Conservation (phyloP, 495 filamentous ascomycete genomes). For the Letharia lupina region DNA sequence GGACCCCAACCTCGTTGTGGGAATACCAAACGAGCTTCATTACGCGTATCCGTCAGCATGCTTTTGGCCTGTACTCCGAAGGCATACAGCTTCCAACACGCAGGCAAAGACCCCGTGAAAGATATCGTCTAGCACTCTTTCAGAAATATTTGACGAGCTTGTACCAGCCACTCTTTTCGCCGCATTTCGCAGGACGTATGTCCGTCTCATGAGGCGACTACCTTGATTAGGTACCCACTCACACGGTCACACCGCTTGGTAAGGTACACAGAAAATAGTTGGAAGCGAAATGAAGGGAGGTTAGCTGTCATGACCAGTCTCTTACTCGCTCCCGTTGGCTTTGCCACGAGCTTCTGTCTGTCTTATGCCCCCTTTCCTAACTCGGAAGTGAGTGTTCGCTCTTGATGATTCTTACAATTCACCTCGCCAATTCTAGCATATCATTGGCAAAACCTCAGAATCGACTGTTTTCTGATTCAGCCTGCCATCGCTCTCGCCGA, state of each 20-base stretch:
- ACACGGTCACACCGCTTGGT: constrained; percentile 1
- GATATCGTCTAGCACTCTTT: constrained; percentile 11
- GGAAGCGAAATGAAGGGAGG: constrained; percentile 9
- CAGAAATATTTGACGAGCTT: constrained; percentile 17
- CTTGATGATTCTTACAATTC: constrained; percentile 2
- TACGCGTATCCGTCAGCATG: constrained; percentile 6
- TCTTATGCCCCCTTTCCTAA: constrained; percentile 1
- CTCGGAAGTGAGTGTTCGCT: neutral
- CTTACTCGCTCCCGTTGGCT: neutral
- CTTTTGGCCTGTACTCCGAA: neutral
- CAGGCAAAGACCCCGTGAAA: neutral
- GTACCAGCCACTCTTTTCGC: neutral
- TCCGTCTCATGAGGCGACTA: neutral
- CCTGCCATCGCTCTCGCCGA: constrained; percentile 2
- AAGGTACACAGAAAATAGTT: neutral
- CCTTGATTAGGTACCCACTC: neutral
- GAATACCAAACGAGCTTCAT: constrained; percentile 14
- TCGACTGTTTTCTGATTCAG: neutral
- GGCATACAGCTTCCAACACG: neutral
- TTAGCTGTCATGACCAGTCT: neutral
- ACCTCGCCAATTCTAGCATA: constrained; percentile 13
- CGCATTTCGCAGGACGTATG: neutral
- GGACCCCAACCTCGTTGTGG: constrained; percentile 9
- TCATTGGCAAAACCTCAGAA: constrained; percentile 10
- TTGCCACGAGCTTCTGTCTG: constrained; percentile 5